Base-by-base conservation (phyloP, 306 rosid genomes). In the Acacia acuminata region DNA sequence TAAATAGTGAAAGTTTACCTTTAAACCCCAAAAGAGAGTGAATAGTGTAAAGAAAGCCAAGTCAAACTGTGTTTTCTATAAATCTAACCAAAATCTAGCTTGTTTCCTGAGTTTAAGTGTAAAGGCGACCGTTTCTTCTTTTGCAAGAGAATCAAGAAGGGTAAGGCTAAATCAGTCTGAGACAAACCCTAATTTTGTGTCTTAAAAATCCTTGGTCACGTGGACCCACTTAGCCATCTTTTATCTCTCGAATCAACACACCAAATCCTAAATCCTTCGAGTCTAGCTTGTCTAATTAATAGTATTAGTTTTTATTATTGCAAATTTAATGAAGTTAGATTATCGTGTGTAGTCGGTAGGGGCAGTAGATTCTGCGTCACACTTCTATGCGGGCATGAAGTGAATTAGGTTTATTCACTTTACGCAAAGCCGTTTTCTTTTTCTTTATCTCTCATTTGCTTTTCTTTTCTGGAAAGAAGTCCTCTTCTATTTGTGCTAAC, bases 21-120 rank as follows among this genome's bases (percentile, higher is more conserved):
- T 56, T 9, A 56, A 20, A 1, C 2, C 63, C 11, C 4, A 8
- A 56, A n/a, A 56, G 2, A 55, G 6, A n/a, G 65, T n/a, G 53
- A n/a, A 36, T 38, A 38, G 69, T 65, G 17, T 13, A 10, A 58
- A 58, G 76, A 50, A 22, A 51, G 42, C 27, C 22, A 67, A 64
- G 67, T 53, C 77, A 69, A 53, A 32, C 20, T 68, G 10, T 36
- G 27, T 40, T 45, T 22, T 79, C 76, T 58, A 56, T 20, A 71
- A 80, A 71, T 71, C 63, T 71, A 38, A 55, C 11, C 48, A 71
- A 71, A 58, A 32, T 75, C 24, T 27, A 64, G 56, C 27, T 65
- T 51, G 58, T 65, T 24, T 75, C 24, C 20, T 40, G 36, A 8
- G 17, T 38, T 38, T 64, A 64, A 42, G 20, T 16, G 42, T 27